Evolutionary conservation across 1,284 basidiomycete species (phyloP), one percentile per base, ranked within the genome.

Genomic region (Sanguinoderma infundibulare): DNA sequence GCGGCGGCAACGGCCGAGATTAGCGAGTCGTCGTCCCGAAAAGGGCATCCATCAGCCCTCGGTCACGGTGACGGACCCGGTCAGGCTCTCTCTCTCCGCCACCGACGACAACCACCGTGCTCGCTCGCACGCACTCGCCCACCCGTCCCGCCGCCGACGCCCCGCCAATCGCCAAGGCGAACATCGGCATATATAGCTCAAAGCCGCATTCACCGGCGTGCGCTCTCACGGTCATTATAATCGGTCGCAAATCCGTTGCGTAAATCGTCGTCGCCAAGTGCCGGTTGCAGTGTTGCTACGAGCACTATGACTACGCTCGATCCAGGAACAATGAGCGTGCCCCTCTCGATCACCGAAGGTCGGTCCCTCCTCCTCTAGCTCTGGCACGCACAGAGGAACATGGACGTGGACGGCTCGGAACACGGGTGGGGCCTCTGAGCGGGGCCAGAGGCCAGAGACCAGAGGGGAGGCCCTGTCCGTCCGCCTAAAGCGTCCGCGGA

Each of bases 341-440:
- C 77, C 5, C 72, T 79, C 24, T 73, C 78, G 49, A 80, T 80
- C 39, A 81, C 79, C 39, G 79, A 81, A 77, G 79, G 79, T 80
- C 34, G n/a, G 62, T 54, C 9, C 32, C 15, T 20, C 53, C 15
- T 17, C 40, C 34, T 22, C 30, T n/a, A 42, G 28, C 24, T n/a
- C 51, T 50, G 15, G 42, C 22, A 26, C 42, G 12, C 24, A 26
- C 8, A 26, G 42, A 46, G 24, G 28, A 26, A 26, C 42, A 28
- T 24, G 42, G 42, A 24, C 22, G 22, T 44, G 42, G 5, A 24
- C 39, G 39, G 39, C 39, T n/a, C 42, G 42, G 42, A 30, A 51
- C 30, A 28, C 28, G 28, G 26, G 17, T 14, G 46, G 26, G 9
- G 6, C 22, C 26, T 6, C 17, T 10, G 30, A 28, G 10, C 28